phyloP scores from a whole-genome alignment of 352 stramenopile genomes.

The Globisporangium radiosum region DNA sequence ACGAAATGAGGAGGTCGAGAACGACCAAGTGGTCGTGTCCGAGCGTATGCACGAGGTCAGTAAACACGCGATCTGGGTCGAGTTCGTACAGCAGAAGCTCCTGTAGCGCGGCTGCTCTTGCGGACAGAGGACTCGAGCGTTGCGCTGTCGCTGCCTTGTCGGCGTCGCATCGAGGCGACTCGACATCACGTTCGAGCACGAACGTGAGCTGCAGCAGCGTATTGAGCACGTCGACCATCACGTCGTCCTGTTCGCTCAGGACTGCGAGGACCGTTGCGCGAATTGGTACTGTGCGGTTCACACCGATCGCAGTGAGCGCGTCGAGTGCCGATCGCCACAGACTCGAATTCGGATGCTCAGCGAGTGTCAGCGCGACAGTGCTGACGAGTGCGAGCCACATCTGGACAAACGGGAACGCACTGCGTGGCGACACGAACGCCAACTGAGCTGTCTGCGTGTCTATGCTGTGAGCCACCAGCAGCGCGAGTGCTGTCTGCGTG shows the following conservation, averaged over 20 bases:
- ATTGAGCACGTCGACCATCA: slow-evolving; percentile 57
- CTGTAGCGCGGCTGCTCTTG: background rate
- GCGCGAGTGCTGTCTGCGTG: slow-evolving; percentile 17
- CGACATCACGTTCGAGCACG: background rate
- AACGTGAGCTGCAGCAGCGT: slow-evolving; percentile 25
- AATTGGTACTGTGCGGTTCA: background rate
- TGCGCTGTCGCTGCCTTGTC: background rate
- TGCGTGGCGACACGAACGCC: slow-evolving; percentile 29
- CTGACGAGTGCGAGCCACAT: slow-evolving; percentile 41
- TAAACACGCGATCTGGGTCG: slow-evolving; percentile 54
- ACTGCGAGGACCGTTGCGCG: slow-evolving; percentile 35
- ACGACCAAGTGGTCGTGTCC: slow-evolving; percentile 57
- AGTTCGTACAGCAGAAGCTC: slow-evolving; percentile 24
- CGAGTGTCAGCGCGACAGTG: slow-evolving; percentile 17
- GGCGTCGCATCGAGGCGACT: too few relatives aligned
- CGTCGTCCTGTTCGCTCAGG: slow-evolving; percentile 63
- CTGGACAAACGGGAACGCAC: slow-evolving; percentile 49
- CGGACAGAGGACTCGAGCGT: background rate
- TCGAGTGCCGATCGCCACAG: background rate
- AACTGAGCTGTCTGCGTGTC: background rate
- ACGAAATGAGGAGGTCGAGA: slow-evolving; percentile 63
- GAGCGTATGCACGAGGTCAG: slow-evolving; percentile 35
- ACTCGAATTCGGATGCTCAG: slow-evolving; percentile 5
- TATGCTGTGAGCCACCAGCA: slow-evolving; percentile 11
- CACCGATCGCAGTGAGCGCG: background rate